Evolutionary conservation across 148 eudicot species (phyloP), one percentile per base, ranked within the genome.

Genomic region (Simmondsia chinensis): DNA sequence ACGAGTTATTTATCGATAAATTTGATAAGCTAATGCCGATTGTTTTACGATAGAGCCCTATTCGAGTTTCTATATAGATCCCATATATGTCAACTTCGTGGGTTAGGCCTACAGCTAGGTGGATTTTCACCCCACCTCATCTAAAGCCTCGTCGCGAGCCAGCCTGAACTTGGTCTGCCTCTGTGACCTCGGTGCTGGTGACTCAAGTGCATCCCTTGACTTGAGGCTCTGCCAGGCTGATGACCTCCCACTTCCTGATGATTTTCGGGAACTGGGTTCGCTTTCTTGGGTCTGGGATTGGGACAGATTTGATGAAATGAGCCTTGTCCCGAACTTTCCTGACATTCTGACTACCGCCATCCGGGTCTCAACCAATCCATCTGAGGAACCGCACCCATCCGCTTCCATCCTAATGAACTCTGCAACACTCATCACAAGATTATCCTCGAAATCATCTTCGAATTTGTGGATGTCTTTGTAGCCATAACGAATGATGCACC

Each of bases 391-490:
- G 4, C 18, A 29, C 2, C 62, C 60, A 43, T 73, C 78, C 9
- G 78, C 73, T 42, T 72, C 78, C 58, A 72, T 34, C 31, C 62
- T 62, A 14, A 74, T 65, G 60, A 65, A 69, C 38, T 69, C 80
- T 22, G 75, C 69, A 25, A 74, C 42, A 57, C 75, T 61, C 54
- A 57, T 57, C 2, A 65, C 58, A 6, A 74, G 54, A 43, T 61
- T 56, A 29, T 65, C 65, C 26, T 74, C 80, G 24, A 74, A 74
- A 42, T 68, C 75, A 10, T 65, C 63, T 2, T 46, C 63, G 9
- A 61, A 53, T 14, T 38, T 61, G 34, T 43, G 55, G 20, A 69
- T 38, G 23, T 74, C 80, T 61, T 65, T 63, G 63, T 74, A 74
- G 1, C 80, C 75, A 27, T 74, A 69, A 20, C 80, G 56, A 9